Evolutionary conservation across 2,329 filamentous ascomycete genomes (phyloP).

Genomic region (Fusarium tanahbumbuense): DNA sequence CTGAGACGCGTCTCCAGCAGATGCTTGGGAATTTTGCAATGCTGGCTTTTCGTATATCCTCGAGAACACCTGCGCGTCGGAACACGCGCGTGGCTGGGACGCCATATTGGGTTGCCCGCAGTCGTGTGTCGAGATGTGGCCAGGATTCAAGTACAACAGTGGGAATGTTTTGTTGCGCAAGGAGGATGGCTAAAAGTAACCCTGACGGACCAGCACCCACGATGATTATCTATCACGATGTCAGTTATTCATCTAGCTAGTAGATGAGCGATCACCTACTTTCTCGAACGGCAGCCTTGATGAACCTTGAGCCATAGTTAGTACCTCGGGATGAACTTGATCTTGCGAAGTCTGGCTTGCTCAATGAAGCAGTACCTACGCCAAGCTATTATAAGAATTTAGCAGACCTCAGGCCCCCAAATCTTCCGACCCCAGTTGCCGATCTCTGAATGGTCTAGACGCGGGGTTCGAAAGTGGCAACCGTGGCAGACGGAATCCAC

Average conservation of each 20-base stretch:
- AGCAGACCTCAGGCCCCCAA: neutral
- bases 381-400: neutral
- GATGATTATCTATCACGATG: neutral
- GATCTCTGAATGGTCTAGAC: neutral
- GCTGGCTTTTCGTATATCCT: neutral
- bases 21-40: neutral
- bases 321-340: neutral
- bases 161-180: neutral
- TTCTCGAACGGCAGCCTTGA: neutral
- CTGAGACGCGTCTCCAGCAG: slow-evolving; percentile 6
- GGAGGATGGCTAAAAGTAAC: neutral
- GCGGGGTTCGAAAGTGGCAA: neutral
- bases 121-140: slow-evolving; percentile 5
- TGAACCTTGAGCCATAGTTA: neutral
- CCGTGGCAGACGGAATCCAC: neutral
- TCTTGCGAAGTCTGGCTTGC: neutral
- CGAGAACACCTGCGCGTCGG: neutral
- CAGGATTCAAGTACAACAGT: neutral
- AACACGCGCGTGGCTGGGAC: slow-evolving; percentile 8
- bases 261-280: neutral
- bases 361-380: neutral
- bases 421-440: neutral
- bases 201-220: neutral
- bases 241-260: accelerated
- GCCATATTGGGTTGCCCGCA: slow-evolving; percentile 9